Conservation (phyloP, 495 filamentous ascomycete genomes). For the Xylaria flabelliformis region DNA sequence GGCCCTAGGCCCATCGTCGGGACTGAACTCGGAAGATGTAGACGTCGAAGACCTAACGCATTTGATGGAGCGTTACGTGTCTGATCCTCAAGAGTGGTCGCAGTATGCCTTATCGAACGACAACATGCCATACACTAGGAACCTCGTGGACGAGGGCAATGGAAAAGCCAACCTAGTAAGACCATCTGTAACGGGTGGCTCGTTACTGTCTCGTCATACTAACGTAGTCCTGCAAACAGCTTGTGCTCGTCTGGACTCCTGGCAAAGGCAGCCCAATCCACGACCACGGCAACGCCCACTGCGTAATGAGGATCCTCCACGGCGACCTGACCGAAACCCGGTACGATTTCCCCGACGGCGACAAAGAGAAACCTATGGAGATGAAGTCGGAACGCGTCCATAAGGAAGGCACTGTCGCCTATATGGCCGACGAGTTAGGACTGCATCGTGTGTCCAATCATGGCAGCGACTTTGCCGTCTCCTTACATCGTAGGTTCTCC, state of each 20-base stretch:
- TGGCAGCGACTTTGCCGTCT: conserved; percentile 77
- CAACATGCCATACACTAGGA: conserved; percentile 77
- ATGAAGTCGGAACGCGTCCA: conserved; percentile 62
- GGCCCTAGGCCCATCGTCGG: conserved; percentile 76
- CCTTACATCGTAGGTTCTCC: conserved; percentile 74
- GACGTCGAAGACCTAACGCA: conserved; percentile 69
- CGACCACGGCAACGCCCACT: conserved; percentile 86
- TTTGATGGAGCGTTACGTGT: conserved; percentile 75
- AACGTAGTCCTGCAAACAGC: conserved; percentile 47
- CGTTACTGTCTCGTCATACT: conserved; percentile 2
- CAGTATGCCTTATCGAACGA: conserved; percentile 71
- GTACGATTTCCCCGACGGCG: conserved; percentile 73
- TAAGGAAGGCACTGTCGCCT: conserved; percentile 71
- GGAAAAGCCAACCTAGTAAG: conserved; percentile 88
- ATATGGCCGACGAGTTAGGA: conserved; percentile 87
- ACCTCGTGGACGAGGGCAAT: conserved; percentile 88
- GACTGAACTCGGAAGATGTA: conserved; percentile 79
- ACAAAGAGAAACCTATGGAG: conserved; percentile 57
- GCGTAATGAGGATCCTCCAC: conserved; percentile 73
- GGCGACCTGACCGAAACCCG: conserved; percentile 80
- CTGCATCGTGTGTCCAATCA: conserved; percentile 83
- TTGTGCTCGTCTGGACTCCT: conserved; percentile 92
- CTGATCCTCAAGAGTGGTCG: conserved; percentile 71
- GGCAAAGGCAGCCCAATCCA: conserved; percentile 86
- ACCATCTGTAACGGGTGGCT: neutral